A percentile compares a stretch with the other conserved stretches of the same genome.
These are phyloP conservation scores for Dentipellis fragilis DNA, from an alignment of 768 basidiomycete genomes.

Conservation along the genomic window DNA sequence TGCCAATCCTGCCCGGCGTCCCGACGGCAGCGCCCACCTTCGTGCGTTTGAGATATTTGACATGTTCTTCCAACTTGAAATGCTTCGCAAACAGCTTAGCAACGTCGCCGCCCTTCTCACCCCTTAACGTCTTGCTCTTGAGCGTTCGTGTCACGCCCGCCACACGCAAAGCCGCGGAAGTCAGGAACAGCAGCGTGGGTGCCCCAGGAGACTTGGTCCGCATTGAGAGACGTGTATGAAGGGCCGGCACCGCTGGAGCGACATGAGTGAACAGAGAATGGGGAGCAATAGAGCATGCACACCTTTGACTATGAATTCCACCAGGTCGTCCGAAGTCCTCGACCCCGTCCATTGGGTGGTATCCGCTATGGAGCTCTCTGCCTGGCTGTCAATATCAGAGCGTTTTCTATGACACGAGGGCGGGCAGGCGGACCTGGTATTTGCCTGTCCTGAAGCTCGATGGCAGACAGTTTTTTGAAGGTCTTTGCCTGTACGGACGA, in stretches of 20 bases:
- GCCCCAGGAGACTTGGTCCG: constrained; percentile 70
- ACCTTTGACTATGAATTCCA: constrained; percentile 74
- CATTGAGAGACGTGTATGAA: constrained; percentile 65
- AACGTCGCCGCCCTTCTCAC: constrained; percentile 83
- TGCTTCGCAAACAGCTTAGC: constrained; percentile 96
- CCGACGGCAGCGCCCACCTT: constrained; percentile 85
- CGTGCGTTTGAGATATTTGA: constrained; percentile 73
- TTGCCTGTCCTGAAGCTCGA: constrained; percentile 73
- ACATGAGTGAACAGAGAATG: neutral
- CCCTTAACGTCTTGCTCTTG: constrained; percentile 56
- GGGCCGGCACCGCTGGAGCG: constrained; percentile 47
- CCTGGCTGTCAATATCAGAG: constrained; percentile 41
- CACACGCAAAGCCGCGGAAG: constrained; percentile 88
- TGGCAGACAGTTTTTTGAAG: constrained; percentile 53
- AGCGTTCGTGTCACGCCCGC: constrained; percentile 74
- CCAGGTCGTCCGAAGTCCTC: constrained; percentile 61
- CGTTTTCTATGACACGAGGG: constrained; percentile 14
- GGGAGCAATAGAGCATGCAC: constrained; percentile 9
- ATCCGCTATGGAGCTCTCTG: constrained; percentile 67
- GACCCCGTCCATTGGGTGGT: constrained; percentile 64
- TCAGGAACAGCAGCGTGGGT: constrained; percentile 77
- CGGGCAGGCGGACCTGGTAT: constrained; percentile 58
- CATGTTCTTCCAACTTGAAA: constrained; percentile 83
- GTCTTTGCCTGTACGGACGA: constrained; percentile 57
- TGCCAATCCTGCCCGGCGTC: constrained; percentile 86